phyloP scores from a whole-genome alignment of 768 basidiomycete genomes.

The Tephrocybe sp. region DNA sequence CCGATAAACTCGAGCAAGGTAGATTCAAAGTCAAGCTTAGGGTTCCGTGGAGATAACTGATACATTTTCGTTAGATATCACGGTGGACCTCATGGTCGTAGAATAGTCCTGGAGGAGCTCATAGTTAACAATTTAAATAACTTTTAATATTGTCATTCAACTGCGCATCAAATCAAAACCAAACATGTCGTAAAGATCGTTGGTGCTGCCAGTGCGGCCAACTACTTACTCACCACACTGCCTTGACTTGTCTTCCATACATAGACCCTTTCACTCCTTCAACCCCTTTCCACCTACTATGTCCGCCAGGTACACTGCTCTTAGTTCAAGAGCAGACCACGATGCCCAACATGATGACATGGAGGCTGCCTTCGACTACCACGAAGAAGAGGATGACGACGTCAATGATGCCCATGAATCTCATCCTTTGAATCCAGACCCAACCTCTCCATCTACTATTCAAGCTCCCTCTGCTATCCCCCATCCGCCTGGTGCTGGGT shows the following conservation, averaged over 20 bases:
- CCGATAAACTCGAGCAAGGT: slow-evolving; percentile 18
- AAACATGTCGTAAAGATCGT: background rate
- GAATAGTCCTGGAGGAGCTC: too few species aligned
- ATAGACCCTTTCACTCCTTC: slow-evolving; percentile 15
- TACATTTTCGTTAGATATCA: background rate
- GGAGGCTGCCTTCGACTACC: slow-evolving; percentile 85
- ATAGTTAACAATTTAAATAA: too few species aligned
- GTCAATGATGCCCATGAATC: slow-evolving; percentile 45
- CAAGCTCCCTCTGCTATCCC: slow-evolving; percentile 17
- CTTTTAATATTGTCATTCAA: too few species aligned
- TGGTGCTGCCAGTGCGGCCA: background rate
- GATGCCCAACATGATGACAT: slow-evolving; percentile 48
- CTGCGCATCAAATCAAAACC: slow-evolving; percentile 11
- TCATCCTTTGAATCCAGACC: slow-evolving; percentile 46
- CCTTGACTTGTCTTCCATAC: background rate
- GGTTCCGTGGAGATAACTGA: background rate
- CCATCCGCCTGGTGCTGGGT: slow-evolving; percentile 26
- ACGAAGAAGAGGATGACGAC: slow-evolving; percentile 67
- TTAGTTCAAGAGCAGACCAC: slow-evolving; percentile 51
- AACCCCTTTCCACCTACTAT: slow-evolving; percentile 23
- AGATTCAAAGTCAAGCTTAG: background rate
- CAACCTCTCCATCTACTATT: slow-evolving; percentile 27
- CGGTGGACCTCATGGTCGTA: background rate
- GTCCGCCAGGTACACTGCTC: slow-evolving; percentile 65
- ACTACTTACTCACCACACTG: background rate